These are phyloP conservation scores for cucumber (Cucumis sativus) DNA, from an alignment of 306 rosid species.

Conservation along the genomic window DNA sequence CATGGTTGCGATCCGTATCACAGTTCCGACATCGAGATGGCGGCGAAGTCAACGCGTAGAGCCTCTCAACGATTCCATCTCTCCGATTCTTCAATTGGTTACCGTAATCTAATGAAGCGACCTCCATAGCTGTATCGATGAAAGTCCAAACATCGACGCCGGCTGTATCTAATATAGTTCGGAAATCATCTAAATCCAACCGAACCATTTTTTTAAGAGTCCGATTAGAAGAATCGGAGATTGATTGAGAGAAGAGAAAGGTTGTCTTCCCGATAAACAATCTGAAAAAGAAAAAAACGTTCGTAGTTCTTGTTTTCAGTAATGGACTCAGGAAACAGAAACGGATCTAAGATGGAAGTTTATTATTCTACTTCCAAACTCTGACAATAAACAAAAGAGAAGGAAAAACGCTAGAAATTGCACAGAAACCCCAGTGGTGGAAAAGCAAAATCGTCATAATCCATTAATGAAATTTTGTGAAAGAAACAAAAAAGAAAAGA, in stretches of 20 bases:
- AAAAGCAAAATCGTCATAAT: conserved; percentile 5
- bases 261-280: not conserved
- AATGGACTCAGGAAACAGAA: not conserved
- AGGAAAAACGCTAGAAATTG: not conserved
- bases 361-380: not conserved
- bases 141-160: conserved; percentile 83
- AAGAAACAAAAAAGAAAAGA: not conserved
- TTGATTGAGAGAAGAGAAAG: not conserved
- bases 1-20: conserved; percentile 12
- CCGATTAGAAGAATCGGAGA: conserved; percentile 2
- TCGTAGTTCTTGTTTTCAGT: not conserved
- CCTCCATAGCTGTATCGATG: conserved; percentile 73
- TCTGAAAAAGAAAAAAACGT: not conserved
- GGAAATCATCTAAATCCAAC: conserved; percentile 87
- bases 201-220: not conserved
- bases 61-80: conserved; percentile 67
- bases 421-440: not conserved
- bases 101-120: conserved; percentile 55
- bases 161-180: conserved; percentile 51
- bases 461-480: not conserved
- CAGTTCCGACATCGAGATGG: conserved; percentile 34
- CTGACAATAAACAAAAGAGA: not conserved
- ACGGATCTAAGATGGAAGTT: not conserved
- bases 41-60: conserved; percentile 32
- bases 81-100: conserved; percentile 55